phyloP scores from a whole-genome alignment of 495 filamentous ascomycete species.

The Penicillium parvum region DNA sequence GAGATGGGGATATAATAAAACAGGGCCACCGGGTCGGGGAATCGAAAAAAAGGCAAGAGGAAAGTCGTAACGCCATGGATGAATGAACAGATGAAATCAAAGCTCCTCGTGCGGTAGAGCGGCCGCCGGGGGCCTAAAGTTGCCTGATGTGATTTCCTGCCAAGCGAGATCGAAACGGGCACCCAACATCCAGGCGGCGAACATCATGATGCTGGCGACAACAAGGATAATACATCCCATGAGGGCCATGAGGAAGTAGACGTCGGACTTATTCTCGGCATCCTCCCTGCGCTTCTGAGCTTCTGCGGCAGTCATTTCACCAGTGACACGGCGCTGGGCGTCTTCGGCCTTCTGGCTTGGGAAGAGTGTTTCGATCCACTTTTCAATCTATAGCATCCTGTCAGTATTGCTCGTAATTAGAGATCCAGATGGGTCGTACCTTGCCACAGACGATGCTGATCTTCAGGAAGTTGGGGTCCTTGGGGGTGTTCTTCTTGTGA shows the following conservation, averaged over 20 bases:
- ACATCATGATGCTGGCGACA: constrained; percentile 67
- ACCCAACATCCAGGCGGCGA: too few relatives aligned
- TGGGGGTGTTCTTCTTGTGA: constrained; percentile 89
- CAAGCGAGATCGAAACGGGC: constrained; percentile 54
- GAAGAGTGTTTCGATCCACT: constrained; percentile 95
- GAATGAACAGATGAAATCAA: constrained; percentile 10
- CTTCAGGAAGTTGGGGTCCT: constrained; percentile 88
- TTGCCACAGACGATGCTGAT: constrained; percentile 88
- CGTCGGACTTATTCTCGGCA: constrained; percentile 51
- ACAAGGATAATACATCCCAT: constrained; percentile 55
- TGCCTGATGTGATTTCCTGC: constrained; percentile 50
- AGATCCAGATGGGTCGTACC: constrained; percentile 45
- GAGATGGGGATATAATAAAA: constrained; percentile 24
- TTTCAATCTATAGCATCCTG: constrained; percentile 68
- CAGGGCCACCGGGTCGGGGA: constrained; percentile 28
- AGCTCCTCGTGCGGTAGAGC: constrained; percentile 19
- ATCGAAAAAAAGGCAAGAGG: constrained; percentile 28
- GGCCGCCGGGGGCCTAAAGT: constrained; percentile 27
- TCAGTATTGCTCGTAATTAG: constrained; percentile 5
- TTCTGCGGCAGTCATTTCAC: constrained; percentile 40
- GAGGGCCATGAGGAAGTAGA: constrained; percentile 58
- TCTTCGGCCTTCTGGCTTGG: constrained; percentile 61
- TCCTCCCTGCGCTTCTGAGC: constrained; percentile 46
- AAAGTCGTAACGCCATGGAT: constrained; percentile 36
- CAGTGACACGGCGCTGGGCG: constrained; percentile 32